A percentile compares a stretch with the other conserved stretches of the same genome.
These are phyloP conservation scores for Cyclostephanos invisitatus DNA, from an alignment of 108 stramenopile species.

Conservation along the genomic window DNA sequence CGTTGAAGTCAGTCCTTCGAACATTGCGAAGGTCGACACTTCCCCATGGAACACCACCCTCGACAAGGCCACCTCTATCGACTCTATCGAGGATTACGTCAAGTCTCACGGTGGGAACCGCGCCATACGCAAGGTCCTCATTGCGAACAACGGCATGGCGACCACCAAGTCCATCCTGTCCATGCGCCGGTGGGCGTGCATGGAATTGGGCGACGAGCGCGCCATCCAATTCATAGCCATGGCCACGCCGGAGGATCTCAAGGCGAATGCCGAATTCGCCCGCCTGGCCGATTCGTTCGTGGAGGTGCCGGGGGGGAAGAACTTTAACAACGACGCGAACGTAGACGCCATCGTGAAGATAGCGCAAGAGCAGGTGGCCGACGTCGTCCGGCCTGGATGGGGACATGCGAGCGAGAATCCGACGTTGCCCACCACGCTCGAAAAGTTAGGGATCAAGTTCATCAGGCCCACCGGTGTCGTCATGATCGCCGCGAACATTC, in stretches of 20 bases:
- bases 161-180: constrained; percentile 97
- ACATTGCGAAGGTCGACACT: constrained; percentile 18
- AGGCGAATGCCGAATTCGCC: constrained; percentile 98
- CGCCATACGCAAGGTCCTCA: constrained; percentile 86
- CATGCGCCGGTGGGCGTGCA: constrained; percentile 99
- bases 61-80: constrained; percentile 35
- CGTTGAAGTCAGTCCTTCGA: constrained; percentile 3
- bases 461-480: constrained; percentile 93
- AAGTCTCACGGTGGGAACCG: constrained; percentile 83
- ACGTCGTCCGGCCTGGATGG: constrained; percentile 97
- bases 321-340: constrained; percentile 94
- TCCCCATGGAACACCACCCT: constrained; percentile 39
- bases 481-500: constrained; percentile 96
- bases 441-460: constrained; percentile 85
- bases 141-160: constrained; percentile 99
- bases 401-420: constrained; percentile 96
- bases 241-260: constrained; percentile 97
- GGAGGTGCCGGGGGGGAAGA: constrained; percentile 91
- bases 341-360: constrained; percentile 86
- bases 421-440: constrained; percentile 72
- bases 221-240: constrained; percentile 97
- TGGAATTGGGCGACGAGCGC: constrained; percentile 94
- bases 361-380: constrained; percentile 84
- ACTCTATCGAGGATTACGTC: constrained; percentile 88
- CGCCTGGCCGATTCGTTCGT: constrained; percentile 94